These are phyloP conservation scores for Cyberlindnera misumaiensis DNA, from an alignment of 805 yeast genomes.

Conservation along the genomic window DNA sequence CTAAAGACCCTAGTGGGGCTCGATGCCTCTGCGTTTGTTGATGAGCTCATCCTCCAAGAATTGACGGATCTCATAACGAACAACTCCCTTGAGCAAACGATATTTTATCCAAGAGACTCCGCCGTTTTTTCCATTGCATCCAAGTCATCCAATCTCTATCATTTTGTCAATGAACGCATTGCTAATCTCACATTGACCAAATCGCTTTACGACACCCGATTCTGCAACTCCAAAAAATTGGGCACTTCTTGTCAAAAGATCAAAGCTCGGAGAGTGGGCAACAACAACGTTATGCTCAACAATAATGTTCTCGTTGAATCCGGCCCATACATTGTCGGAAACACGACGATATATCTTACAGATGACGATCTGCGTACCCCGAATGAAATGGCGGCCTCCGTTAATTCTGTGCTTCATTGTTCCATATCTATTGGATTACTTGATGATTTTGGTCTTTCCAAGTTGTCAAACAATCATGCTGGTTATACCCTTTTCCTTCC, in stretches of 20 bases:
- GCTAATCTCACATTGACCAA: slow-evolving; percentile 21
- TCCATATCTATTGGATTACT: slow-evolving; percentile 58
- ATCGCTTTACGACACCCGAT: slow-evolving; percentile 41
- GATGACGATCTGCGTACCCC: slow-evolving; percentile 62
- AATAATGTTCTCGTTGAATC: slow-evolving; percentile 44
- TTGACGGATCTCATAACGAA: slow-evolving; percentile 53
- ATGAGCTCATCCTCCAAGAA: slow-evolving; percentile 60
- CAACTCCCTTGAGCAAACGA: slow-evolving; percentile 43
- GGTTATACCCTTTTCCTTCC: slow-evolving; percentile 82
- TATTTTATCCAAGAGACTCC: slow-evolving; percentile 43
- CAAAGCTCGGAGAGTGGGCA: slow-evolving; percentile 34
- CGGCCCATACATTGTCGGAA: slow-evolving; percentile 45
- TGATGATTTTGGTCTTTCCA: slow-evolving; percentile 42
- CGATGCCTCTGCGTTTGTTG: slow-evolving; percentile 55
- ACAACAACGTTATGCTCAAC: slow-evolving; percentile 38
- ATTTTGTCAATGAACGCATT: slow-evolving; percentile 46
- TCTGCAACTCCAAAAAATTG: slow-evolving; percentile 47
- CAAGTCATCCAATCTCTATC: slow-evolving; percentile 46
- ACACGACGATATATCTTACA: slow-evolving; percentile 59
- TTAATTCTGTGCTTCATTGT: slow-evolving; percentile 58
- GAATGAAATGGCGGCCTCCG: slow-evolving; percentile 50
- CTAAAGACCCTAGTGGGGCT: slow-evolving; percentile 54
- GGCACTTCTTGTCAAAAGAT: slow-evolving; percentile 62
- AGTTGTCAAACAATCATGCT: slow-evolving; percentile 42
- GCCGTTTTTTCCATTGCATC: slow-evolving; percentile 23